Conservation (phyloP, 2,329 filamentous ascomycete genomes). For the Colletotrichum navitas region DNA sequence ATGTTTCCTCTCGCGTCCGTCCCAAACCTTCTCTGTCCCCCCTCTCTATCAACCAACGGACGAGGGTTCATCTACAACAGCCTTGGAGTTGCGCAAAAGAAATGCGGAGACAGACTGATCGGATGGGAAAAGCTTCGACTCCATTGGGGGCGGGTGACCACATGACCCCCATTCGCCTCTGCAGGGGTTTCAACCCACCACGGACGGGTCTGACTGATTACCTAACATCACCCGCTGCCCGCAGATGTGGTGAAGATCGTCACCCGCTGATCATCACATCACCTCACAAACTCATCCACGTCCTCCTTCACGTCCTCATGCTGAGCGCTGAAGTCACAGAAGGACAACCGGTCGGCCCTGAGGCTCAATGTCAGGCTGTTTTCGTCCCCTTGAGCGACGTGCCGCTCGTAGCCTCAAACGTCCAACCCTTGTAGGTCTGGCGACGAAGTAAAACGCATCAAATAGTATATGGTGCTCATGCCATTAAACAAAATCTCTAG, state of each 20-base stretch:
- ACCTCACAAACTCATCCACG: slow-evolving; percentile 5
- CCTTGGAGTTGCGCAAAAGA: neutral
- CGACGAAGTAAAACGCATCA: neutral
- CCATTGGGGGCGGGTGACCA: slow-evolving; percentile 10
- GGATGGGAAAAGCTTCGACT: slow-evolving; percentile 10
- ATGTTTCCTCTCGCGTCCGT: neutral
- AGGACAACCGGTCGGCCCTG: slow-evolving; percentile 8
- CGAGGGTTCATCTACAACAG: neutral
- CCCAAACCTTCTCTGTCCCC: neutral
- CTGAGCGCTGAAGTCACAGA: slow-evolving; percentile 6
- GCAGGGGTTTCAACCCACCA: neutral
- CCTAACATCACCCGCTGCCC: neutral
- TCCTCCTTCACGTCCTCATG: neutral
- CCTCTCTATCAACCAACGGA: neutral
- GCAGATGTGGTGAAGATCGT: neutral
- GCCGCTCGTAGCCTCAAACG: neutral
- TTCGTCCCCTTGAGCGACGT: neutral
- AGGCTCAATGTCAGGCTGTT: neutral
- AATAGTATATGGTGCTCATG: neutral
- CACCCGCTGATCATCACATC: neutral
- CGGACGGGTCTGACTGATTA: neutral
- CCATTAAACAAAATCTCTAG: slow-evolving; percentile 13
- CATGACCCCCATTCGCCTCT: slow-evolving; percentile 14
- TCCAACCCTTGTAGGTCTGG: no score
- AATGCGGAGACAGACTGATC: slow-evolving; percentile 13